These are phyloP conservation scores for Cytidiella melzeri DNA, from an alignment of 768 basidiomycete genomes.

Conservation along the genomic window DNA sequence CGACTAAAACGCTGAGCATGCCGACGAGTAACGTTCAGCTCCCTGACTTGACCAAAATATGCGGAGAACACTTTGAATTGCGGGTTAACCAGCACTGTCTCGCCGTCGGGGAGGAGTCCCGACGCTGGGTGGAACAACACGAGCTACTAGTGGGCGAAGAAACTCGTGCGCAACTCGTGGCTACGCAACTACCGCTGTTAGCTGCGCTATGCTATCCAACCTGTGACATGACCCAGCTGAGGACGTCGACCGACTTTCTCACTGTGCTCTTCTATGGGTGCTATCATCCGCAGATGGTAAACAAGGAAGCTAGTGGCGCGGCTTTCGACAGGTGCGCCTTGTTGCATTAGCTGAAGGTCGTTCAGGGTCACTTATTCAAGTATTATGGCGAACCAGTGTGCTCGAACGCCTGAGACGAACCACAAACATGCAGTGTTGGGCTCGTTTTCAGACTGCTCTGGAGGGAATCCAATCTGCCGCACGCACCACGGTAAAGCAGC, in stretches of 20 bases:
- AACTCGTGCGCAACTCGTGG: slow-evolving; percentile 16
- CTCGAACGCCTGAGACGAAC: slow-evolving; percentile 32
- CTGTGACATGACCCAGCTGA: slow-evolving; percentile 51
- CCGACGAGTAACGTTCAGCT: slow-evolving; percentile 20
- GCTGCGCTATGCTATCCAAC: slow-evolving; percentile 55
- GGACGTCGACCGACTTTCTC: slow-evolving; percentile 45
- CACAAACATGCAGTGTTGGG: slow-evolving; percentile 33
- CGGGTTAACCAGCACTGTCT: slow-evolving; percentile 22
- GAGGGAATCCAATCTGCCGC: slow-evolving; percentile 14
- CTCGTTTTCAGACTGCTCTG: slow-evolving; percentile 35
- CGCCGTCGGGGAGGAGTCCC: slow-evolving; percentile 15
- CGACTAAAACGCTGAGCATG: no score
- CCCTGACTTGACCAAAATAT: slow-evolving; percentile 20
- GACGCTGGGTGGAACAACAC: slow-evolving; percentile 17
- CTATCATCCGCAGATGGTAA: not conserved
- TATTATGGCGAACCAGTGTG: slow-evolving; percentile 27
- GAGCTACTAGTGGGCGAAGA: slow-evolving; percentile 15
- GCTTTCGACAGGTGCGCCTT: slow-evolving; percentile 33
- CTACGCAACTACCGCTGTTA: slow-evolving; percentile 42
- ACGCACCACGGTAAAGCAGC: no score
- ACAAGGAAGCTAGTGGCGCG: not conserved
- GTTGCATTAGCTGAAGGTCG: slow-evolving; percentile 1
- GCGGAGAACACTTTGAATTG: slow-evolving; percentile 20
- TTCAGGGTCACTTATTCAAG: not conserved
- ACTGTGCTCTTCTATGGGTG: slow-evolving; percentile 29